phyloP scores from a whole-genome alignment of 495 filamentous ascomycete genomes.

The Tetracladium marchalianum region DNA sequence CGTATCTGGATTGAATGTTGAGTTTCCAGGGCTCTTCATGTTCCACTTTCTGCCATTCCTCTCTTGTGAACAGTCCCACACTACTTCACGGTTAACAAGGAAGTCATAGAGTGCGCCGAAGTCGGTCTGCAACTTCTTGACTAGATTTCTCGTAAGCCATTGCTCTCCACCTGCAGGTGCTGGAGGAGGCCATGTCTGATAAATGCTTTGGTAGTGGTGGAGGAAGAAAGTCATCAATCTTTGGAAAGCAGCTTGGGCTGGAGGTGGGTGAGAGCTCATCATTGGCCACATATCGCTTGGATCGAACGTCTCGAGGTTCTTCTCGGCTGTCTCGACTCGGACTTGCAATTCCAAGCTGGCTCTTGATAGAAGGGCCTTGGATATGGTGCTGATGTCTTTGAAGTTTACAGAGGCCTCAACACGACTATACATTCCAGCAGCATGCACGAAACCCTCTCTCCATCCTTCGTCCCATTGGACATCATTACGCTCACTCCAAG shows the following conservation, averaged over 20 bases:
- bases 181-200: conserved; percentile 47
- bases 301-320: conserved; percentile 46
- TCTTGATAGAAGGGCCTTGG: conserved; percentile 52
- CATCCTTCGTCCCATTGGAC: conserved; percentile 57
- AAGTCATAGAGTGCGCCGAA: conserved; percentile 65
- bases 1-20: conserved; percentile 49
- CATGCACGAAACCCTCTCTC: conserved; percentile 58
- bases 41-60: conserved; percentile 48
- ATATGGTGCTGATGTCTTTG: conserved; percentile 47
- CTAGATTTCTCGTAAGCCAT: conserved; percentile 52
- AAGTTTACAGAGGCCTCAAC: conserved; percentile 48
- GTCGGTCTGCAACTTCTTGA: conserved; percentile 49
- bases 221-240: conserved; percentile 46
- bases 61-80: conserved; percentile 51
- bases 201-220: conserved; percentile 40
- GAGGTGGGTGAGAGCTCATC: conserved; percentile 20
- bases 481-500: conserved; percentile 50
- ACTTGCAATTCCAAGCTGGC: conserved; percentile 53
- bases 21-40: conserved; percentile 31
- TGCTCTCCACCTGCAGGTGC: conserved; percentile 28
- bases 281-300: conserved; percentile 54
- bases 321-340: conserved; percentile 49
- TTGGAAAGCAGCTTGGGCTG: conserved; percentile 38
- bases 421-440: conserved; percentile 48
- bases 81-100: conserved; percentile 56